Base-by-base conservation (phyloP, 176 grass and related monocot species). In the Triticum dicoccoides region DNA sequence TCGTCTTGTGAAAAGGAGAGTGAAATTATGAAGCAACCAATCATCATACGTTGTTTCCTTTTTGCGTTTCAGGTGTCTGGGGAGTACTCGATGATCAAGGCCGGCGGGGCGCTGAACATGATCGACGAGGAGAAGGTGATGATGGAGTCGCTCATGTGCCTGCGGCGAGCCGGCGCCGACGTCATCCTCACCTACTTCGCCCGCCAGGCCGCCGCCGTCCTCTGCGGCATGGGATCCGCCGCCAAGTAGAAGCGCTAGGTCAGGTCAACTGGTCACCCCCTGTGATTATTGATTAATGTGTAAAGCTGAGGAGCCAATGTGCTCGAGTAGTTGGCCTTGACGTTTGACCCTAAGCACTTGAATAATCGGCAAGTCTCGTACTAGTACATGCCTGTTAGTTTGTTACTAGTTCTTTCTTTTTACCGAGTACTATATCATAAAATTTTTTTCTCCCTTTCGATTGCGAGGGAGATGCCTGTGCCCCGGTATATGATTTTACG, bases 1-100 rank as follows among this genome's bases (percentile, higher is more conserved):
- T 56, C 52, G 52, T 7, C 5, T 20, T 56, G 52, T 56, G 7
- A 56, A 56, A 56, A 56, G 17, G 17, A 20, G 23, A 5, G 5
- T 2, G 25, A 25, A 29, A 5, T 27, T 64, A 1, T 52, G 72
- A 74, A 74, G 4, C 38, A 21, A 74, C 4, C 38, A 21, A 58
- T 20, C 17, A 58, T 58, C 52, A 3, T 8, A 20, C 3, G 1
- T 17, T 17, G 52, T 58, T 18, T 58, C 52, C 5, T 56, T 56
- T 56, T 56, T 49, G 8, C 32, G 3, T 30, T 61, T 88, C 88
- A 98, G 97, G 97, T 99, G 8, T 99, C 97, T 8, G 97, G 97
- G n/a, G 97, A 99, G 82, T 99, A 96, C 80, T 96, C 97, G 35
- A 96, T 94, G 97, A 96, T 99, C 79, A 99, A 99, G 65, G 94